phyloP scores from a whole-genome alignment of 129 eudicot species.

The Flaveria linearis region DNA sequence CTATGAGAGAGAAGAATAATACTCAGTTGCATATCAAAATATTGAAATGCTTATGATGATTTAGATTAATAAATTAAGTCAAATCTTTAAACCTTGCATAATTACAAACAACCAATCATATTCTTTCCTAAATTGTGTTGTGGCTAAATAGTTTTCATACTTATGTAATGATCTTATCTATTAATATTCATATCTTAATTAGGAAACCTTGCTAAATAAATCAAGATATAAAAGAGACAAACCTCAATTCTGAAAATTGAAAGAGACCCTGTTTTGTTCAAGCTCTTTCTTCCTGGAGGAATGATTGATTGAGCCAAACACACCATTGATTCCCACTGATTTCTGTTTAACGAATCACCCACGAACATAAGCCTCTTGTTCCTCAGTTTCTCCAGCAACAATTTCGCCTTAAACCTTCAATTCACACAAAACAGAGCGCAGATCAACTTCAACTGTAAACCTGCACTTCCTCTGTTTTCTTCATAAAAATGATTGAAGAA shows the following conservation, averaged over 20 bases:
- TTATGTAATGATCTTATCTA: background rate
- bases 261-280: conserved; percentile 79
- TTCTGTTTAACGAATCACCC: conserved; percentile 90
- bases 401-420: conserved; percentile 64
- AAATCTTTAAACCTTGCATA: background rate
- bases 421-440: background rate
- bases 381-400: conserved; percentile 87
- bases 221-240: background rate
- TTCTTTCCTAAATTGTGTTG: background rate
- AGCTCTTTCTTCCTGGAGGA: conserved; percentile 77
- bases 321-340: conserved; percentile 98
- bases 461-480: background rate
- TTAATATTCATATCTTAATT: background rate
- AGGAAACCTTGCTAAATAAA: background rate
- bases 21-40: too few species aligned
- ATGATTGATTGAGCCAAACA: conserved; percentile 88
- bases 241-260: conserved; percentile 86
- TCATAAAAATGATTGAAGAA: too few species aligned
- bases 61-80: background rate
- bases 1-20: too few species aligned
- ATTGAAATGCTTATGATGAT: background rate
- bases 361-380: conserved; percentile 98
- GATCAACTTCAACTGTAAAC: conserved; percentile 17
- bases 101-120: background rate
- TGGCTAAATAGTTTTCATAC: background rate